phyloP scores from a whole-genome alignment of 768 basidiomycete species.

The Suillus lakei region DNA sequence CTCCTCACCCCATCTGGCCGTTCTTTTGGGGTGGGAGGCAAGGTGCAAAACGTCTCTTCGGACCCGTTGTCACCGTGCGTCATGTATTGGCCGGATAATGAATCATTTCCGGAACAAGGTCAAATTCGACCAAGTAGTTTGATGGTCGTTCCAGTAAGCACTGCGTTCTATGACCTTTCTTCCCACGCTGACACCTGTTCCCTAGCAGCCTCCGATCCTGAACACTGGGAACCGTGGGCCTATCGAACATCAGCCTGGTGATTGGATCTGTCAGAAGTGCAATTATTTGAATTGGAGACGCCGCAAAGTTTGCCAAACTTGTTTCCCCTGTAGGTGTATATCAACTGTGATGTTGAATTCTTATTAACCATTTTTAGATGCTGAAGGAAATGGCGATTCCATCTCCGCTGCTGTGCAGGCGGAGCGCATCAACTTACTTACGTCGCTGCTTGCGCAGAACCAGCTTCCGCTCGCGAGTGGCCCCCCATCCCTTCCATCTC shows the following conservation, averaged over 20 bases:
- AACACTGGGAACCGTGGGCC: slow-evolving; percentile 90
- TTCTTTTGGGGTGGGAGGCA: slow-evolving; percentile 75
- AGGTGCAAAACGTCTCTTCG: slow-evolving; percentile 76
- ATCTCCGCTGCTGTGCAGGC: slow-evolving; percentile 85
- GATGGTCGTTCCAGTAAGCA: slow-evolving; percentile 57
- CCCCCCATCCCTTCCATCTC: slow-evolving; percentile 19
- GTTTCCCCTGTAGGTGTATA: slow-evolving; percentile 71
- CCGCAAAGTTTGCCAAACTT: slow-evolving; percentile 89
- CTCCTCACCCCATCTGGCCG: slow-evolving; percentile 85
- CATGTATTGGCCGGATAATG: slow-evolving; percentile 93
- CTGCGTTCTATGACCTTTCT: neutral
- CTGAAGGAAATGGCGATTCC: slow-evolving; percentile 88
- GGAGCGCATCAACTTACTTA: slow-evolving; percentile 80
- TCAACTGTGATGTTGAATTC: slow-evolving; percentile 13
- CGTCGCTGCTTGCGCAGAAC: slow-evolving; percentile 69
- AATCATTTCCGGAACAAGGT: slow-evolving; percentile 78
- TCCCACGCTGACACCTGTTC: slow-evolving; percentile 3
- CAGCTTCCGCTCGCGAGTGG: slow-evolving; percentile 38
- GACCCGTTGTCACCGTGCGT: slow-evolving; percentile 77
- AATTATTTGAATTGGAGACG: slow-evolving; percentile 89
- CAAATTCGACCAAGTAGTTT: slow-evolving; percentile 71
- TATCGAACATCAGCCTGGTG: slow-evolving; percentile 83
- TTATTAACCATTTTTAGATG: slow-evolving; percentile 50
- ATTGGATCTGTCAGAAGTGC: slow-evolving; percentile 85
- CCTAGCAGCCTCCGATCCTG: slow-evolving; percentile 81